Percentiles rank a stretch among this genome's conserved stretches.
phyloP scores from a whole-genome alignment of 2,329 filamentous ascomycete species.

The Ustulina deusta region DNA sequence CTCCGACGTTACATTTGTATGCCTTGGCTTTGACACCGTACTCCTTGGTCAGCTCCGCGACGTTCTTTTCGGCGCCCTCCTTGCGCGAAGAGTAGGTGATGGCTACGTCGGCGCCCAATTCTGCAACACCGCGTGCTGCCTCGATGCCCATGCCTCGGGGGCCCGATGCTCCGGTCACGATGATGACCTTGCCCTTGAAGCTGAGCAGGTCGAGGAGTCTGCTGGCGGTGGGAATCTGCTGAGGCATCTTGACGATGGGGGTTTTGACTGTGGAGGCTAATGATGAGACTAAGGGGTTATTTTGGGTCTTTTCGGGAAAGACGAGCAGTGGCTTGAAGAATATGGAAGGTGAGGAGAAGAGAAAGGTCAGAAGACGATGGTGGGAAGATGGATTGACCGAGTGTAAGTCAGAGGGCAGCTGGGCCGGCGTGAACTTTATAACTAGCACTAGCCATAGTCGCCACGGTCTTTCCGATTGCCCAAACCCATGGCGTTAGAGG shows the following conservation, averaged over 20 bases:
- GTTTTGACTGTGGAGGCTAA: constrained; percentile 8
- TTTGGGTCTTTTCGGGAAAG: background rate
- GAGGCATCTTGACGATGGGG: constrained; percentile 61
- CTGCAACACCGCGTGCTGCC: constrained; percentile 75
- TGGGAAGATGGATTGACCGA: background rate
- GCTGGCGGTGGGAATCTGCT: constrained; percentile 66
- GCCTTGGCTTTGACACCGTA: constrained; percentile 76
- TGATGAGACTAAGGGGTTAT: no score
- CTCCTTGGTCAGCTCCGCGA: constrained; percentile 71
- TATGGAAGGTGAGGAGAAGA: background rate
- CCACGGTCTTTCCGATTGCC: constrained; percentile 3
- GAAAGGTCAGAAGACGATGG: background rate
- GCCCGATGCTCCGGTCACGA: constrained; percentile 76
- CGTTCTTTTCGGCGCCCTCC: constrained; percentile 74
- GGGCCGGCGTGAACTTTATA: constrained; percentile 31
- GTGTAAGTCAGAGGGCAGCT: background rate
- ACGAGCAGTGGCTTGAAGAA: background rate
- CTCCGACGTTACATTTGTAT: constrained; percentile 69
- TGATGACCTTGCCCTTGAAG: constrained; percentile 78
- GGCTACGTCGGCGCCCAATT: constrained; percentile 77
- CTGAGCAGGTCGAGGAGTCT: constrained; percentile 76
- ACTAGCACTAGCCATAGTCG: constrained; percentile 2
- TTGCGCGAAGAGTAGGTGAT: constrained; percentile 80
- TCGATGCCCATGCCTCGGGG: constrained; percentile 78
- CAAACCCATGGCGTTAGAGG: constrained; percentile 3